Conservation (phyloP, 352 stramenopile species). For the Globisporangium solare region DNA sequence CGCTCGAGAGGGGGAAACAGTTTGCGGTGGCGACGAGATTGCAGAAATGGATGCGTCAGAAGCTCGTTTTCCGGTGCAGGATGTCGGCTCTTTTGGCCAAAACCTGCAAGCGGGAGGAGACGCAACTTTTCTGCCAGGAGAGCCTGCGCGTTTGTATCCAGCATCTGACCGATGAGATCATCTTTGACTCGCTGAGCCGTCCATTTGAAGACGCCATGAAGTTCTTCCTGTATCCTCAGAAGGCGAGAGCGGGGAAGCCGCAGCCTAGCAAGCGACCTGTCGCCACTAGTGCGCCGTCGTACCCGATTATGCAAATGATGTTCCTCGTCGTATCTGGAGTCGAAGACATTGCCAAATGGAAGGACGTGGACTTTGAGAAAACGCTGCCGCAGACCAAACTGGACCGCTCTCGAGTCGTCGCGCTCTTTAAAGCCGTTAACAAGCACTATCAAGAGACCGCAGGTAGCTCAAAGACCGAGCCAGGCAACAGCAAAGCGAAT, state of each 20-base stretch:
- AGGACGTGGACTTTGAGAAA: slow-evolving; percentile 25
- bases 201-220: slow-evolving; percentile 12
- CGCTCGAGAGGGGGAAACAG: slow-evolving; percentile 22
- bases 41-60: slow-evolving; percentile 24
- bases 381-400: slow-evolving; percentile 35
- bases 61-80: slow-evolving; percentile 19
- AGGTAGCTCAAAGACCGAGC: slow-evolving; percentile 6
- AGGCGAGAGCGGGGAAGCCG: background rate
- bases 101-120: slow-evolving; percentile 25
- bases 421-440: slow-evolving; percentile 40
- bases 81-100: slow-evolving; percentile 15
- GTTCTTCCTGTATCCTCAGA: background rate
- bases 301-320: slow-evolving; percentile 39
- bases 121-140: slow-evolving; percentile 26
- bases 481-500: slow-evolving; percentile 1
- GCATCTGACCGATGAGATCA: slow-evolving; percentile 32
- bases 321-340: slow-evolving; percentile 40
- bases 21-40: slow-evolving; percentile 19
- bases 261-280: background rate
- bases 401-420: slow-evolving; percentile 45
- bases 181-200: slow-evolving; percentile 23
- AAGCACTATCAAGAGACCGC: slow-evolving; percentile 17
- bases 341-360: slow-evolving; percentile 31
- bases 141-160: slow-evolving; percentile 36
- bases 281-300: slow-evolving; percentile 7